phyloP scores from a whole-genome alignment of 768 basidiomycete genomes.

The Phanerochaete sordida region DNA sequence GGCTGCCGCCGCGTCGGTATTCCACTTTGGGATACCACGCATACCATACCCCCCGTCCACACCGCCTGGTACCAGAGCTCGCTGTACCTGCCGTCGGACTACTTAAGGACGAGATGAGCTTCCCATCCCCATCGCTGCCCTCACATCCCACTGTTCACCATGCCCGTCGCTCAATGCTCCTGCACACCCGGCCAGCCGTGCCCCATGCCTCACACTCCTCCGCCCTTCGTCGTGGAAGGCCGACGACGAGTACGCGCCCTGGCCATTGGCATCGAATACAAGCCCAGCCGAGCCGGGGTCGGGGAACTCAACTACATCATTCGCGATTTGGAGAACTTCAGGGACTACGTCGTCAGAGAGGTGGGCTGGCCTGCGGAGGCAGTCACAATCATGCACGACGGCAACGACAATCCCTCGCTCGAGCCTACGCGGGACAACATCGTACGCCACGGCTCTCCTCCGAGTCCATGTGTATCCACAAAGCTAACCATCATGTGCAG shows the following conservation, averaged over 20 bases:
- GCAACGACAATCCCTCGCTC: neutral
- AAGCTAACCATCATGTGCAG: neutral
- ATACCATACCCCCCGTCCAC: no score
- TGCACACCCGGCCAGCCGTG: neutral
- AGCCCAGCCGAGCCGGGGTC: neutral
- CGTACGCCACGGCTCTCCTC: neutral
- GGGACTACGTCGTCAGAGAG: neutral
- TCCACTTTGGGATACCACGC: no score
- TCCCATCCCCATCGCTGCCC: no score
- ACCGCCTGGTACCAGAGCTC: no score
- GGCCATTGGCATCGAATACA: constrained; percentile 11
- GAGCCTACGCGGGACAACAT: neutral
- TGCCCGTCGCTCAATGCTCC: no score
- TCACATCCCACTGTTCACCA: no score
- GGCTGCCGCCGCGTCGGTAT: no score
- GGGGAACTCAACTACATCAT: neutral
- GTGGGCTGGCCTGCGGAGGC: neutral
- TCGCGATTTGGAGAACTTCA: constrained; percentile 1
- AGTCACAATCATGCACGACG: neutral
- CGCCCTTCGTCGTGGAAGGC: neutral
- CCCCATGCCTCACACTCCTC: neutral
- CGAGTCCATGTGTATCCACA: neutral
- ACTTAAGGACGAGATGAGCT: no score
- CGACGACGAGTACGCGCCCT: neutral
- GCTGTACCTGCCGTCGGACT: no score